Evolutionary conservation across 2,329 filamentous ascomycete genomes (phyloP).

Genomic region (Chaetomium globosum): DNA sequence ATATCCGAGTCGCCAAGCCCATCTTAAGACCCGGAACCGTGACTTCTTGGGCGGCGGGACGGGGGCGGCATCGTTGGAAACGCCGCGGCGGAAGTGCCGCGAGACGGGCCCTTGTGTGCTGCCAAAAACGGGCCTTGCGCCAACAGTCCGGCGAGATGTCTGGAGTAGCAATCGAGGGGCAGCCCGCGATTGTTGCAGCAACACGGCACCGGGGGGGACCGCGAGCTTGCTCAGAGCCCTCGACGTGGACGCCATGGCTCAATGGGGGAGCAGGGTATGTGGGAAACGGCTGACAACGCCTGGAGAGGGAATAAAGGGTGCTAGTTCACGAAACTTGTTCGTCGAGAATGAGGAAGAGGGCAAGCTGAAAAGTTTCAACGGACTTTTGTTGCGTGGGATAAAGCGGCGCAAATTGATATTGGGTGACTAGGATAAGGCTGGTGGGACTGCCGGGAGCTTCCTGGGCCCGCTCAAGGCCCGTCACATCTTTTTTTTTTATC

Average conservation of each 20-base stretch:
- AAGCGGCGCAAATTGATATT: conserved; percentile 23
- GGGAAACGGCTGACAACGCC: background rate
- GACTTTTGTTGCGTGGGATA: conserved; percentile 24
- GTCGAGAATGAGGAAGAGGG: background rate
- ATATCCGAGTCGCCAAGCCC: conserved; percentile 82
- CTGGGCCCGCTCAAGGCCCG: background rate
- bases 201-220: conserved; percentile 37
- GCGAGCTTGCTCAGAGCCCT: conserved; percentile 42
- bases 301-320: background rate
- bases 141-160: conserved; percentile 34
- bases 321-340: background rate
- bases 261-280: conserved; percentile 24
- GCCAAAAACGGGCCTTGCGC: conserved; percentile 32
- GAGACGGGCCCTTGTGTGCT: conserved; percentile 35
- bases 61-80: conserved; percentile 36
- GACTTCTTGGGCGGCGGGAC: conserved; percentile 52
- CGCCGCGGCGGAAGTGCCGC: conserved; percentile 39
- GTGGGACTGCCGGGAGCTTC: conserved; percentile 18
- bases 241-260: conserved; percentile 42
- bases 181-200: conserved; percentile 33
- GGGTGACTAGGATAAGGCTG: conserved; percentile 29
- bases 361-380: conserved; percentile 17
- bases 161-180: conserved; percentile 39
- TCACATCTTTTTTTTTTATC: conserved; percentile 29
- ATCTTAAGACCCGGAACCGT: conserved; percentile 72